Percentiles rank a stretch among this genome's conserved stretches.
phyloP scores from a whole-genome alignment of 768 basidiomycete genomes.

The Boletus rex-veris region DNA sequence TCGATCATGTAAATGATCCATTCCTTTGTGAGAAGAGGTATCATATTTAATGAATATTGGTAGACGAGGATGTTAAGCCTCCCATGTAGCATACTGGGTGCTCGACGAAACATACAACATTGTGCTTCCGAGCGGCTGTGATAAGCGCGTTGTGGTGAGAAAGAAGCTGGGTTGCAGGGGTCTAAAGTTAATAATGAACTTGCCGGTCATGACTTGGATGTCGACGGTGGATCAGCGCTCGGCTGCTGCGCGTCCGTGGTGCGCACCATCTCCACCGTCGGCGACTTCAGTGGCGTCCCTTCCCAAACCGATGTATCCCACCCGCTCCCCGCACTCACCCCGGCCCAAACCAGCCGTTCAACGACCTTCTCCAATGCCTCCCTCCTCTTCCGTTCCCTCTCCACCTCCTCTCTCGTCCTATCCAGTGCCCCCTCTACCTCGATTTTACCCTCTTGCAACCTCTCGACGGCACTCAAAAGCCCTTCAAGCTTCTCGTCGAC shows the following conservation, averaged over 20 bases:
- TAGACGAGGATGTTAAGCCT: not conserved
- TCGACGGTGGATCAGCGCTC: not conserved
- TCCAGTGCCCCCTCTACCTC: conserved; percentile 42
- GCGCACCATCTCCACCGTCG: conserved; percentile 36
- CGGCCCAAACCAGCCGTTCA: conserved; percentile 66
- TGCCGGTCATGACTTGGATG: conserved; percentile 4
- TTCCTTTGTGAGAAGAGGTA: conserved; percentile 2
- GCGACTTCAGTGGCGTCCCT: conserved; percentile 51
- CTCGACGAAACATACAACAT: too few species aligned
- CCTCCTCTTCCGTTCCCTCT: conserved; percentile 38
- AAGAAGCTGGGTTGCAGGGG: not conserved
- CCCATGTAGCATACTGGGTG: conserved; percentile 4
- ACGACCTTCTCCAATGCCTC: conserved; percentile 66
- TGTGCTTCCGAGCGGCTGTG: too few species aligned
- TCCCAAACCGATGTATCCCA: conserved; percentile 50
- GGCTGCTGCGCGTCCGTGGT: conserved; percentile 2
- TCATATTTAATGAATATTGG: conserved; percentile 10
- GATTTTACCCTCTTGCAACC: conserved; percentile 41
- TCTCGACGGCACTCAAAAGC: conserved; percentile 44
- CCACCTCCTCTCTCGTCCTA: conserved; percentile 42
- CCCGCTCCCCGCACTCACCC: conserved; percentile 54
- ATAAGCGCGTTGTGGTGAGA: too few species aligned
- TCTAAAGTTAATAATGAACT: conserved; percentile 3
- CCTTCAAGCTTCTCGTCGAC: conserved; percentile 71
- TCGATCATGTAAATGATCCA: conserved; percentile 20